Conservation (phyloP, 176 grass and related monocot genomes). For the Dactylis glomerata region DNA sequence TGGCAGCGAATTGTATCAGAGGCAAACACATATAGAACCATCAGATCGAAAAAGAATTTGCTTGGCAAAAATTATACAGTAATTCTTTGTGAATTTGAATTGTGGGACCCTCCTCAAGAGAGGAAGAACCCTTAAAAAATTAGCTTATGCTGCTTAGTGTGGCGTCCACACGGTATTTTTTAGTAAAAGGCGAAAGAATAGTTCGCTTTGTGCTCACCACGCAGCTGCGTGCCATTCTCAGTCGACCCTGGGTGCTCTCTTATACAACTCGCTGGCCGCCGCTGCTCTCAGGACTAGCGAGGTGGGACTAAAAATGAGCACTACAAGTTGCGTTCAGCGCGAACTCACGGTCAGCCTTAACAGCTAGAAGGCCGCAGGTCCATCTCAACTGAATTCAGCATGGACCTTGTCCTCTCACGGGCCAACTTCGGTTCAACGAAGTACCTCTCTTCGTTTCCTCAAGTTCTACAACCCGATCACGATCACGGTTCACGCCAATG, state of each 20-base stretch:
- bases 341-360: neutral
- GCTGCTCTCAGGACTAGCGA: neutral
- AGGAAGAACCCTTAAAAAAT: neutral
- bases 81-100: too few relatives aligned
- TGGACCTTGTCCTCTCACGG: neutral
- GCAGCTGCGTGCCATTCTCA: slow-evolving; percentile 2
- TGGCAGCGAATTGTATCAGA: too few relatives aligned
- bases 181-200: slow-evolving; percentile 94
- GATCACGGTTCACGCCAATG: too few relatives aligned
- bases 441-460: neutral
- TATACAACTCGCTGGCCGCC: neutral
- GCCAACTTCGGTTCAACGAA: neutral
- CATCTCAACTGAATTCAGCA: neutral
- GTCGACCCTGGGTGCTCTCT: neutral
- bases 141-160: neutral
- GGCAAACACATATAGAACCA: too few relatives aligned
- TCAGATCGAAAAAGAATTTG: too few relatives aligned
- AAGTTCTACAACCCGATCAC: neutral
- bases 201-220: slow-evolving; percentile 52
- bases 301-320: neutral
- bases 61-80: too few relatives aligned
- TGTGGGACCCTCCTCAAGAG: neutral
- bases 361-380: neutral
- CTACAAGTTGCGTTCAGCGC: neutral
- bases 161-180: slow-evolving; percentile 54